Conservation (phyloP, 2,329 filamentous ascomycete species). For the Pseudocercospora pini-densiflorae region DNA sequence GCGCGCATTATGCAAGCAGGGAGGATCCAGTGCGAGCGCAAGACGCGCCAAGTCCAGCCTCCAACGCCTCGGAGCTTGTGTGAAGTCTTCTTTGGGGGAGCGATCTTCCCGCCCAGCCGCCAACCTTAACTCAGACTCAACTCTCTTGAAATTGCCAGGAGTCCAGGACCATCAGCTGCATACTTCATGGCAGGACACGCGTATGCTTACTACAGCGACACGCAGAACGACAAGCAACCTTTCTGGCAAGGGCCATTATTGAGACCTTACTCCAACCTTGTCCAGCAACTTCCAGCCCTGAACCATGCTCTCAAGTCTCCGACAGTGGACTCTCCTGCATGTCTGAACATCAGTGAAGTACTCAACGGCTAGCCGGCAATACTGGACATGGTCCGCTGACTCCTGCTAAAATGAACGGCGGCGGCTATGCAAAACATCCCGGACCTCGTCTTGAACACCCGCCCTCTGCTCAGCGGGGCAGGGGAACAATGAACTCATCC, state of each 20-base stretch:
- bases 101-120: background rate
- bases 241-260: too few species aligned
- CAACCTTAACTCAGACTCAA: background rate
- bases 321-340: background rate
- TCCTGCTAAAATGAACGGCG: background rate
- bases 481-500: background rate
- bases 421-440: background rate
- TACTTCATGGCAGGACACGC: background rate
- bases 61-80: background rate
- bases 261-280: too few species aligned
- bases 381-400: background rate
- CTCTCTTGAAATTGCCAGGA: background rate
- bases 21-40: too few species aligned
- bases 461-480: background rate
- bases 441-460: background rate
- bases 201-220: background rate
- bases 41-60: too few species aligned
- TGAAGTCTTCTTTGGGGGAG: background rate
- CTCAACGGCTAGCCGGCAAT: background rate
- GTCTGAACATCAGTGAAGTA: background rate
- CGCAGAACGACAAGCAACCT: too few species aligned
- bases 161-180: background rate
- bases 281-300: too few species aligned
- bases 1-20: too few species aligned
- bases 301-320: background rate